Conservation (phyloP, 805 yeast genomes). For the Cyberlindnera japonica region DNA sequence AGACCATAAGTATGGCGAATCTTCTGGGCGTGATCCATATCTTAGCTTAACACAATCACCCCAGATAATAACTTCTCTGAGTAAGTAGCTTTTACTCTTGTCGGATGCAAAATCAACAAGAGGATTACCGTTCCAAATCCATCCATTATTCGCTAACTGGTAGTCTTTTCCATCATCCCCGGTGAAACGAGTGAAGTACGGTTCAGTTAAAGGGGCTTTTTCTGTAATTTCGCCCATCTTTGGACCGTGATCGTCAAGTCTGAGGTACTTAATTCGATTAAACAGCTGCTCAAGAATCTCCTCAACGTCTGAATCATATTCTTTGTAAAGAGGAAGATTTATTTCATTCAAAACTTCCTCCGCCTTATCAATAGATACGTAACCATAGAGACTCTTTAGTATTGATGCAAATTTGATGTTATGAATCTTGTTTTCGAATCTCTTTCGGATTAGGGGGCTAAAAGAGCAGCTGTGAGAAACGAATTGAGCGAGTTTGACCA, state of each 20-base stretch:
- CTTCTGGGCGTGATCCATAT: slow-evolving; percentile 72
- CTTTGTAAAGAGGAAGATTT: slow-evolving; percentile 65
- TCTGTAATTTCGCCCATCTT: slow-evolving; percentile 61
- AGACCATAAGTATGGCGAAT: slow-evolving; percentile 87
- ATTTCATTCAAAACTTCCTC: slow-evolving; percentile 65
- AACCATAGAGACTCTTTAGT: slow-evolving; percentile 36
- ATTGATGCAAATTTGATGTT: slow-evolving; percentile 48
- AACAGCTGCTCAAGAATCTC: slow-evolving; percentile 65
- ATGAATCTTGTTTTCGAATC: slow-evolving; percentile 52
- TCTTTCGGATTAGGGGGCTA: slow-evolving; percentile 39
- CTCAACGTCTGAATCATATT: slow-evolving; percentile 69
- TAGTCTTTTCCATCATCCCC: slow-evolving; percentile 50
- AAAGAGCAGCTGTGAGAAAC: slow-evolving; percentile 40
- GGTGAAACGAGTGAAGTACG: slow-evolving; percentile 77
- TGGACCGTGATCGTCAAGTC: slow-evolving; percentile 83
- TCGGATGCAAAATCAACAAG: slow-evolving; percentile 87
- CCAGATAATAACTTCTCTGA: slow-evolving; percentile 96
- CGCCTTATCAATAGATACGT: slow-evolving; percentile 33
- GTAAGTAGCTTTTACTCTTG: slow-evolving; percentile 71
- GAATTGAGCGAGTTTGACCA: slow-evolving; percentile 45
- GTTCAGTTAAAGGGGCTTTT: slow-evolving; percentile 67
- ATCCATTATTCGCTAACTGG: slow-evolving; percentile 91
- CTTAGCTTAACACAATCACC: slow-evolving; percentile 94
- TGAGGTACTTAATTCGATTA: slow-evolving; percentile 71
- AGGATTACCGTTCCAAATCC: slow-evolving; percentile 98